These are phyloP conservation scores for Mortierella sp. DNA, from an alignment of 371 early-diverging fungal species.

Conservation along the genomic window DNA sequence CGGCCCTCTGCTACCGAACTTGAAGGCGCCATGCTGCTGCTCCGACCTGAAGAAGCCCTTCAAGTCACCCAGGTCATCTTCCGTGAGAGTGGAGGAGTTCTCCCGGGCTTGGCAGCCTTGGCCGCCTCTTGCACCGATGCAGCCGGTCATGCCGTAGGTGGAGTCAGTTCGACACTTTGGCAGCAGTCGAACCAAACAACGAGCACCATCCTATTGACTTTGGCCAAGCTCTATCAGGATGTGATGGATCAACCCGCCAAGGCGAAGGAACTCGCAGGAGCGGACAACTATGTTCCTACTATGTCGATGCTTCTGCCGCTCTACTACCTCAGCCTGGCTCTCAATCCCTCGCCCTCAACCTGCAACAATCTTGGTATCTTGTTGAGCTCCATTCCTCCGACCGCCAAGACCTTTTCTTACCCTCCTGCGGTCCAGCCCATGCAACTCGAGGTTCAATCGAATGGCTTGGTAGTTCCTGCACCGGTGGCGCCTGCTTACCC, in stretches of 20 bases:
- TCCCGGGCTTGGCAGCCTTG: slow-evolving; percentile 69
- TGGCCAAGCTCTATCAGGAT: slow-evolving; percentile 92
- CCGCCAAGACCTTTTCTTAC: slow-evolving; percentile 62
- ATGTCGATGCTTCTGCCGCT: slow-evolving; percentile 79
- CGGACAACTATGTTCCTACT: slow-evolving; percentile 65
- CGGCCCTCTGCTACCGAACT: slow-evolving; percentile 38
- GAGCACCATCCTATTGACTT: slow-evolving; percentile 82
- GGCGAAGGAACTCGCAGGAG: slow-evolving; percentile 60
- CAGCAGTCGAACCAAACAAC: slow-evolving; percentile 83
- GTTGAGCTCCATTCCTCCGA: slow-evolving; percentile 76
- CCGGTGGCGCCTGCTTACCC: slow-evolving; percentile 53
- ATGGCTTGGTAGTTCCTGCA: slow-evolving; percentile 57
- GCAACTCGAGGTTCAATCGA: slow-evolving; percentile 48
- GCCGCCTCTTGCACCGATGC: slow-evolving; percentile 48
- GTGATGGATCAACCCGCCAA: slow-evolving; percentile 64
- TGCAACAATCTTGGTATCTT: slow-evolving; percentile 93
- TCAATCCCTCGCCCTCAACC: slow-evolving; percentile 89
- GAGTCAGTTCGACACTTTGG: slow-evolving; percentile 46
- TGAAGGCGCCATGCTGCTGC: slow-evolving; percentile 63
- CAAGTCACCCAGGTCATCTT: slow-evolving; percentile 72
- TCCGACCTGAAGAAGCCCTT: slow-evolving; percentile 78
- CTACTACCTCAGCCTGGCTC: slow-evolving; percentile 86
- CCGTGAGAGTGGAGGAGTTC: slow-evolving; percentile 70
- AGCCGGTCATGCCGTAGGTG: slow-evolving; percentile 25
- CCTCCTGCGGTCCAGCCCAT: slow-evolving; percentile 53